Conservation (phyloP, 2,329 filamentous ascomycete species). For the Tolypocladium cylindrosporum region DNA sequence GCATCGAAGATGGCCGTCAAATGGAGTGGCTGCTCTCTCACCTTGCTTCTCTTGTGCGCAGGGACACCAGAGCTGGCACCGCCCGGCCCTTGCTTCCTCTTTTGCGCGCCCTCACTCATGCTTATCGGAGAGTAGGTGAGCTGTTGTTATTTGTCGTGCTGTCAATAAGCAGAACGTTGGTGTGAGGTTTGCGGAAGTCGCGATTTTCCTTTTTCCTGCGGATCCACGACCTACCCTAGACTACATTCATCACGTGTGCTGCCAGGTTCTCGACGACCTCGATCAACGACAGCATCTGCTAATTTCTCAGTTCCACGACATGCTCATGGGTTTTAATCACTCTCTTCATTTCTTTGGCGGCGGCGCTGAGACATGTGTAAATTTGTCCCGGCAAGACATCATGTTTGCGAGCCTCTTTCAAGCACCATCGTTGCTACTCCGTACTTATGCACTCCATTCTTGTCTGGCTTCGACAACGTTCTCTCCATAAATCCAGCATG, state of each 20-base stretch:
- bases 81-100: slow-evolving; percentile 24
- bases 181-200: not conserved
- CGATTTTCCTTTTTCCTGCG: not conserved
- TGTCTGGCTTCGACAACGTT: not conserved
- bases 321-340: not conserved
- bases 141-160: not conserved
- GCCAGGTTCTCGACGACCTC: not conserved
- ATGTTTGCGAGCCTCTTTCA: not conserved
- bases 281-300: not conserved
- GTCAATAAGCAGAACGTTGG: not conserved
- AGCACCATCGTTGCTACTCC: not conserved
- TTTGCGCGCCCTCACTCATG: slow-evolving; percentile 22
- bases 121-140: not conserved
- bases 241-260: not conserved
- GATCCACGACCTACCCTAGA: not conserved
- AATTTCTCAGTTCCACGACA: not conserved
- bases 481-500: not conserved
- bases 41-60: slow-evolving; percentile 30
- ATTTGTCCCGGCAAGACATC: too few species aligned
- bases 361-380: not conserved
- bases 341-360: not conserved
- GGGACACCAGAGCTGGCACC: slow-evolving; percentile 13
- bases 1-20: not conserved
- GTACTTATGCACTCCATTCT: too few species aligned
- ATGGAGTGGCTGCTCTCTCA: slow-evolving; percentile 8